These are phyloP conservation scores for Artemisia annua DNA, from an alignment of 129 eudicot genomes.

Conservation along the genomic window DNA sequence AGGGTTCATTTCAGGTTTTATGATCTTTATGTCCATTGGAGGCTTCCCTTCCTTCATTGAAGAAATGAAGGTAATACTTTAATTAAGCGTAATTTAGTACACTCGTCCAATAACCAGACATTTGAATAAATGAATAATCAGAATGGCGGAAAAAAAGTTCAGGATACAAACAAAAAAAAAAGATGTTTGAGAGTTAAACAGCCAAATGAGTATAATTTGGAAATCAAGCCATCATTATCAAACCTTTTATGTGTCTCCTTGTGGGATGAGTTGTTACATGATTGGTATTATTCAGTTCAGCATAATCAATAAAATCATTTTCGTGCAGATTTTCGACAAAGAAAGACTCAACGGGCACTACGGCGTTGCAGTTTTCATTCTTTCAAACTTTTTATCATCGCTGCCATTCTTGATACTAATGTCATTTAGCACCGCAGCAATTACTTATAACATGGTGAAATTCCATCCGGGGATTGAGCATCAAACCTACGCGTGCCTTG, in stretches of 20 bases:
- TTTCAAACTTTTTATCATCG: conserved; percentile 74
- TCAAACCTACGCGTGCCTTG: conserved; percentile 44
- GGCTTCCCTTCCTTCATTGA: conserved; percentile 95
- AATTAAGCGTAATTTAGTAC: not conserved
- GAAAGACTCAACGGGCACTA: conserved; percentile 78
- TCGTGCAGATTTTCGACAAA: conserved; percentile 48
- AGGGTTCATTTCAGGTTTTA: conserved; percentile 71
- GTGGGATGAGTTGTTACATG: not conserved
- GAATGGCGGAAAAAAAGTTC: too few relatives aligned
- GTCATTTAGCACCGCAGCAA: conserved; percentile 46
- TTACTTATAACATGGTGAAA: conserved; percentile 74
- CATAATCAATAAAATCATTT: not conserved
- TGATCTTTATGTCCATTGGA: conserved; percentile 94
- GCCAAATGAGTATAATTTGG: not conserved
- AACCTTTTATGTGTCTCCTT: too few relatives aligned
- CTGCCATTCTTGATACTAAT: conserved; percentile 61
- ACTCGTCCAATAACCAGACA: too few relatives aligned
- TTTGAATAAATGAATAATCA: too few relatives aligned
- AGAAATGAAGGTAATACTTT: conserved; percentile 73
- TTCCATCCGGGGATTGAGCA: conserved; percentile 48
- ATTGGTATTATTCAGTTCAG: not conserved
- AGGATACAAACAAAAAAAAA: too few relatives aligned
- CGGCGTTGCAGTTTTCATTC: conserved; percentile 65
- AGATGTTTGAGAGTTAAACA: not conserved
- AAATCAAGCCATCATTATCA: not conserved